Evolutionary conservation across 2,329 filamentous ascomycete genomes (phyloP).

Genomic region (Pezicula carpinea): DNA sequence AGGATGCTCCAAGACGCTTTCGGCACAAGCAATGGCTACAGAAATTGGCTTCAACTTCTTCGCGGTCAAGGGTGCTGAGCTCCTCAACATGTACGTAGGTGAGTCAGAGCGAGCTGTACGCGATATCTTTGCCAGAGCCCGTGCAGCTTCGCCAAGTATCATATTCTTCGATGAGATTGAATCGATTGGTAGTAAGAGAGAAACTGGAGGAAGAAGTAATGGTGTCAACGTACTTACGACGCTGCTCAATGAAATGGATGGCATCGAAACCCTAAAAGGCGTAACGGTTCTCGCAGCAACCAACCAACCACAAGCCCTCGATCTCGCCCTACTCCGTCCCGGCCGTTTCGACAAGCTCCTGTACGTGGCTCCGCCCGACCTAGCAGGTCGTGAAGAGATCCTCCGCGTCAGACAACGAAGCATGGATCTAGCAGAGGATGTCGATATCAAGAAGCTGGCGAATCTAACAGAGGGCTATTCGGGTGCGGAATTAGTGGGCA

Average conservation of each 20-base stretch:
- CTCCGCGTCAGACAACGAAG: conserved; percentile 62
- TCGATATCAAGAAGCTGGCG: conserved; percentile 63
- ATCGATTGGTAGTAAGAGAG: conserved; percentile 56
- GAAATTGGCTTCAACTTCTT: conserved; percentile 92
- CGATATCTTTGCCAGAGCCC: conserved; percentile 79
- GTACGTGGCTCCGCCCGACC: conserved; percentile 79
- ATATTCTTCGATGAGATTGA: conserved; percentile 98
- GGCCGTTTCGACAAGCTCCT: conserved; percentile 81
- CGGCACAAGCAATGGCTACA: conserved; percentile 84
- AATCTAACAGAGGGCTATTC: conserved; percentile 69
- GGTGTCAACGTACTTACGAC: conserved; percentile 84
- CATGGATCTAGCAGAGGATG: conserved; percentile 55
- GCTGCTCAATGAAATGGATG: conserved; percentile 91
- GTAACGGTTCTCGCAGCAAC: conserved; percentile 89
- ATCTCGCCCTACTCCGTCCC: conserved; percentile 78
- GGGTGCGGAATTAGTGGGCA: conserved; percentile 73
- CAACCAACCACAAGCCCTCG: conserved; percentile 81
- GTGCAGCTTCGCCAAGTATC: conserved; percentile 82
- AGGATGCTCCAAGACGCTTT: conserved; percentile 91
- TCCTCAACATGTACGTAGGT: conserved; percentile 95
- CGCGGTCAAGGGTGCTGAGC: conserved; percentile 86
- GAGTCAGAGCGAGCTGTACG: conserved; percentile 86
- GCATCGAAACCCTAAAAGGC: conserved; percentile 77
- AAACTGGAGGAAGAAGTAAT: conserved; percentile 39
- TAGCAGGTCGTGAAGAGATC: conserved; percentile 70